Base-by-base conservation (phyloP, 1,284 basidiomycete species). In the Puccinia horiana region DNA sequence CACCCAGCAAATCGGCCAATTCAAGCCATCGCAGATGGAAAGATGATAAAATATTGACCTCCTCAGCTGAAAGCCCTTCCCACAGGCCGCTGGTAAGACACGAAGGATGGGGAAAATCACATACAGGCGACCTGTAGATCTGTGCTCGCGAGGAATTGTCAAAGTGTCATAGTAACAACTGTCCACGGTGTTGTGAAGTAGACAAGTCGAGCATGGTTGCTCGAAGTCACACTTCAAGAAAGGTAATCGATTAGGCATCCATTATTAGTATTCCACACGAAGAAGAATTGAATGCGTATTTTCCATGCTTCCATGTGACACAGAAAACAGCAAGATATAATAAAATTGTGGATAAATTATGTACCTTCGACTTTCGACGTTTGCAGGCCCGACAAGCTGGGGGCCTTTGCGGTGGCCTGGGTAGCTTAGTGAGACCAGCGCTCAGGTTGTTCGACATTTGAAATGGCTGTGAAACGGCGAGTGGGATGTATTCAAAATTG, bases 331-430 rank as follows among this genome's bases (percentile, higher is more conserved):
- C 18, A 47, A 14, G 11, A 47, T 47, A 14, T 47, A 8, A 16
- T 47, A 23, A 37, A 14, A 69, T 69, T 42, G n/a, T 32, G 47
- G 20, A 32, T 74, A 20, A 29, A 54, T 12, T n/a, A 65, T 26
- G n/a, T 52, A 82, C 80, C 80, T 82, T 82, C 8, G 80, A 82
- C 56, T 82, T 82, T 37, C 80, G 80, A 47, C 80, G 80, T 63
- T 82, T 82, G 26, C 80, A 82, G 16, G 80, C 80, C 49, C 80
- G 56, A 69, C 80, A 82, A 42, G 80, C 80, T 18, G 80, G 80
- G 1, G 80, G 80, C 20, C 80, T 40, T 76, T 82, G 80, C 12
- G 80, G 80, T n/a, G 80, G 80, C n/a, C 80, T 65, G 23, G 73
- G 72, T 42, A 69, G 72, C 47, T 76, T 82, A 18, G 42, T 42